A percentile compares a stretch with the other conserved stretches of the same genome.
These are phyloP conservation scores for Vachellia collinsii DNA, from an alignment of 306 rosid genomes.

Conservation along the genomic window DNA sequence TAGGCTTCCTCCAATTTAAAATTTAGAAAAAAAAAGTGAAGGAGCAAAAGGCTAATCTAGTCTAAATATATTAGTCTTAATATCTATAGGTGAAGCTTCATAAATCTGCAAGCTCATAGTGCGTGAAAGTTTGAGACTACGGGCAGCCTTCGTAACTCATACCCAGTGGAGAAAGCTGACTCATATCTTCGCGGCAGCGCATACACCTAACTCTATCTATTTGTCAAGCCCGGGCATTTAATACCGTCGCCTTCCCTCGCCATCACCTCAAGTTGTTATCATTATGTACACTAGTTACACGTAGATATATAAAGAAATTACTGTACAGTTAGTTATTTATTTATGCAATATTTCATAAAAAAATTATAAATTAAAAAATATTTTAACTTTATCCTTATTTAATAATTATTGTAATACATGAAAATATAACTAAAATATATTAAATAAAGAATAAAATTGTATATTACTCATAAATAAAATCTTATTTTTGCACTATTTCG, in stretches of 20 bases:
- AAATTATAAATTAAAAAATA: too few relatives aligned
- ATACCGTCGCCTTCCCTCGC: background rate
- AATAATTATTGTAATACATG: too few relatives aligned
- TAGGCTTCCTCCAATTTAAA: background rate
- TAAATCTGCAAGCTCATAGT: constrained; percentile 15
- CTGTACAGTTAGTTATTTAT: too few relatives aligned
- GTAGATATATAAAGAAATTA: too few relatives aligned
- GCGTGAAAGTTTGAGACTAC: background rate
- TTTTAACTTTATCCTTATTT: too few relatives aligned
- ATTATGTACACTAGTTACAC: too few relatives aligned
- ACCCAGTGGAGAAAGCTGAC: background rate
- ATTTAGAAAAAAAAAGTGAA: too few relatives aligned
- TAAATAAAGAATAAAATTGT: too few relatives aligned
- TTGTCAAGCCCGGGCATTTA: constrained; percentile 1
- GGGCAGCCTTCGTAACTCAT: background rate
- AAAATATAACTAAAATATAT: too few relatives aligned
- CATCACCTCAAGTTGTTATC: background rate
- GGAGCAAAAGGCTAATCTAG: background rate
- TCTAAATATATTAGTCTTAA: background rate
- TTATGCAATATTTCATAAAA: too few relatives aligned
- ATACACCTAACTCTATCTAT: background rate
- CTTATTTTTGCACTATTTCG: too few relatives aligned
- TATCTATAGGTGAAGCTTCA: constrained; percentile 20
- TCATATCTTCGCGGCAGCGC: background rate
- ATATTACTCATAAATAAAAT: too few relatives aligned